These are phyloP conservation scores for Hyparrhenia diplandra DNA, from an alignment of 176 grass and related monocot genomes.

Conservation along the genomic window DNA sequence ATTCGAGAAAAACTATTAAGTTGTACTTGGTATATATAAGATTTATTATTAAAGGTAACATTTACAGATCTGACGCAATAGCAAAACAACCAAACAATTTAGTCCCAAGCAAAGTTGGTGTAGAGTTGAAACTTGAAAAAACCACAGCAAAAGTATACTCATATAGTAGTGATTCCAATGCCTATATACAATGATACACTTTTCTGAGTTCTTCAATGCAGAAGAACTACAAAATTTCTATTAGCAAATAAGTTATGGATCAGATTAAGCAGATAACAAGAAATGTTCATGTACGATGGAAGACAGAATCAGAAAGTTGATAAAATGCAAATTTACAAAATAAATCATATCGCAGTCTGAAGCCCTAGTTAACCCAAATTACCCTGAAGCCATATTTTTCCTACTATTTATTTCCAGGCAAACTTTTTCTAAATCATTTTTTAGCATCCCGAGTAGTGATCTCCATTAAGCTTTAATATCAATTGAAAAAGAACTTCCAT, in stretches of 20 bases:
- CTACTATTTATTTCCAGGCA: background rate
- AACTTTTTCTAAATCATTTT: background rate
- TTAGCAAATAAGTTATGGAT: background rate
- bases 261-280: background rate
- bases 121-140: background rate
- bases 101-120: background rate
- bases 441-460: background rate
- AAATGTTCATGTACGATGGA: background rate
- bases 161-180: background rate
- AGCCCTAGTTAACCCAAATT: constrained; percentile 33
- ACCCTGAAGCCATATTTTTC: background rate
- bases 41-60: background rate
- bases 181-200: background rate
- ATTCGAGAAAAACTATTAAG: background rate
- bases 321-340: constrained; percentile 28
- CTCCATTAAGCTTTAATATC: background rate
- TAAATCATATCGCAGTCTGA: background rate
- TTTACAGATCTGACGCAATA: constrained; percentile 26
- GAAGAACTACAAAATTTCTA: background rate
- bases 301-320: constrained; percentile 33
- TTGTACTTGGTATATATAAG: background rate
- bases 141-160: background rate
- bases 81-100: background rate
- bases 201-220: background rate
- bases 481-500: background rate